Evolutionary conservation across 2,329 filamentous ascomycete species (phyloP).

Genomic region (Fusarium xylarioides): DNA sequence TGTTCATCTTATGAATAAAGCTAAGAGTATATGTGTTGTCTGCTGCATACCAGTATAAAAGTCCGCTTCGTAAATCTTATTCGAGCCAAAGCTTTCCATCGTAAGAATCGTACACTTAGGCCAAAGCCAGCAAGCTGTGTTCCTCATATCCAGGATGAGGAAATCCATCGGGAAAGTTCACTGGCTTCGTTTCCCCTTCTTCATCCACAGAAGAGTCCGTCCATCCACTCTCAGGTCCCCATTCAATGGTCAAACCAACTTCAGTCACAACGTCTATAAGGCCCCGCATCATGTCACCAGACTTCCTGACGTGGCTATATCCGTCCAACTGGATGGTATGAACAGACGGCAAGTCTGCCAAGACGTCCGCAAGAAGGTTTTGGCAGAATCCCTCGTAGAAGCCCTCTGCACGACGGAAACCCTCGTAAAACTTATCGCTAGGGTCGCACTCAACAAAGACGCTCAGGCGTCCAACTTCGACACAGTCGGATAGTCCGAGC

Average conservation of each 20-base stretch:
- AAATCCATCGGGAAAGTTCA: constrained; percentile 13
- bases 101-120: constrained; percentile 4
- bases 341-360: constrained; percentile 58
- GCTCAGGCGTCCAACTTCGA: constrained; percentile 65
- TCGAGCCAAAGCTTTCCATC: neutral
- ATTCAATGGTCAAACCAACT: constrained; percentile 64
- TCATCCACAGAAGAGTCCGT: constrained; percentile 55
- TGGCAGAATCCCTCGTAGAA: no score
- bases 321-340: constrained; percentile 74
- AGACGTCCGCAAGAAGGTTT: no score
- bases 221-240: constrained; percentile 76
- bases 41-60: constrained; percentile 9
- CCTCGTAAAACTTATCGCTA: constrained; percentile 46
- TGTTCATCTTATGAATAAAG: constrained; percentile 13
- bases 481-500: constrained; percentile 71
- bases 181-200: neutral
- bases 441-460: constrained; percentile 80
- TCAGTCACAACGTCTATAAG: constrained; percentile 63
- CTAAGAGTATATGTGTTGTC: constrained; percentile 23
- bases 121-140: constrained; percentile 16
- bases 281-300: constrained; percentile 69
- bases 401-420: no score
- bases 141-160: constrained; percentile 23
- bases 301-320: constrained; percentile 70
- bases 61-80: constrained; percentile 35